Percentiles rank a stretch among this genome's conserved stretches.
Evolutionary conservation across 306 rosid genomes (phyloP).

Genomic region (Cicer bijugum): DNA sequence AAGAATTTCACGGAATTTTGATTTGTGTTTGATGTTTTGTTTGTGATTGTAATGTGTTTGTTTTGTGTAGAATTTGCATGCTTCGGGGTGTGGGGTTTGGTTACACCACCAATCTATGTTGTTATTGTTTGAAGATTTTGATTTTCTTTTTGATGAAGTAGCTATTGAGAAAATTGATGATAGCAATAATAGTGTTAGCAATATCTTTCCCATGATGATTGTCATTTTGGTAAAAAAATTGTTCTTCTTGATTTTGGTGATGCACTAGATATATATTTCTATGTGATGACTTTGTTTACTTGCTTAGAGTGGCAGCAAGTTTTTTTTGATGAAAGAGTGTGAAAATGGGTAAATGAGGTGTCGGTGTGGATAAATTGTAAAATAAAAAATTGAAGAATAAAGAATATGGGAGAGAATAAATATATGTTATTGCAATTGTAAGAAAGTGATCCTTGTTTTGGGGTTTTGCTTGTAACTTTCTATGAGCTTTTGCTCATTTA

Average conservation of each 20-base stretch:
- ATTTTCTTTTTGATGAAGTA: conserved; percentile 51
- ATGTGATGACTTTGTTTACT: neutral
- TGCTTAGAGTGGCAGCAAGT: conserved; percentile 42
- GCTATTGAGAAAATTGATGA: conserved; percentile 52
- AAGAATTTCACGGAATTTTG: conserved; percentile 56
- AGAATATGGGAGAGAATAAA: neutral
- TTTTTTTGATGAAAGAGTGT: conserved; percentile 39
- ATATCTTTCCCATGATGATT: conserved; percentile 48
- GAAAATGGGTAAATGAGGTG: conserved; percentile 35
- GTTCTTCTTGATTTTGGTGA: conserved; percentile 40
- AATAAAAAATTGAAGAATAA: neutral
- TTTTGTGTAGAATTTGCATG: conserved; percentile 64
- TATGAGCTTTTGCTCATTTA: conserved; percentile 18
- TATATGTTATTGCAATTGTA: conserved; percentile 41
- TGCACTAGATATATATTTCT: conserved; percentile 37
- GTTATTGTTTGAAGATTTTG: conserved; percentile 32
- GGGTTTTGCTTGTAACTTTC: conserved; percentile 44
- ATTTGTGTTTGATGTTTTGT: conserved; percentile 42
- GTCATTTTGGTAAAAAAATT: conserved; percentile 28
- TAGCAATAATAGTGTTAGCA: conserved; percentile 40
- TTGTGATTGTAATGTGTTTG: conserved; percentile 40
- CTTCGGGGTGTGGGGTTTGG: conserved; percentile 73
- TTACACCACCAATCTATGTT: conserved; percentile 75
- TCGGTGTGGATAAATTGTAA: conserved; percentile 28
- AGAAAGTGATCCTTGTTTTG: conserved; percentile 41